Base-by-base conservation (phyloP, 163 green algal species). In the Coccomyxa subellipsoidea region DNA sequence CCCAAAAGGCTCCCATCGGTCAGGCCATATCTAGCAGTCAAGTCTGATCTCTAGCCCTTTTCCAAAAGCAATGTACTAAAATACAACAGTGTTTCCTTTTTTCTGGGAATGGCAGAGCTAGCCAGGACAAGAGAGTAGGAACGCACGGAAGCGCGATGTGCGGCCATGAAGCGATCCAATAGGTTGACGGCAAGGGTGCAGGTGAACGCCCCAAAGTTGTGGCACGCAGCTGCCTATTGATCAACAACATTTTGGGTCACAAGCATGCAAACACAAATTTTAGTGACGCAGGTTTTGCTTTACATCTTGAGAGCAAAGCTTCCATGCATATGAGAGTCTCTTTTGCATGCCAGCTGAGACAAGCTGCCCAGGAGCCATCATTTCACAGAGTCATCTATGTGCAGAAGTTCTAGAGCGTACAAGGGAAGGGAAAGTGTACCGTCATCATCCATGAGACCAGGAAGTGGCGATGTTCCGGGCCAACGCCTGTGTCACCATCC, bases 151-250 rank as follows among this genome's bases (percentile, higher is more conserved):
- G 35, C 32, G 10, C 0, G 32, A 9, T 77, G 71, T 3, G 71
- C 71, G 40, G 71, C 71, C 71, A 77, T 32, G 71, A 40, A 77
- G 71, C 71, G 71, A 23, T 77, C 71, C 32, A 77, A 34, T 23
- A 77, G 71, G 32, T 77, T 77, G 71, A 77, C 71, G 32, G 71
- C 71, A 39, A 77, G 35, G 12, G 34, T 31, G 23, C 2, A 77
- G 9, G 71, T 77, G 35, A 31, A 39, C 9, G 32, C 23, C 0
- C 71, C 71, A 40, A 77, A 77, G 21, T 40, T 38, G 32, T 77
- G 71, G 71, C 7, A 39, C n/a, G 7, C 15, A 10, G 34, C 32
- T 7, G 71, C 71, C 71, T 77, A 23, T 34, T 36, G 21, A 7
- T 12, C 47, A 59, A 1, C 47, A 7, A 59, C 47, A 12, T 59